These are phyloP conservation scores for Wilhelminamyces savonicus DNA, from an alignment of 805 yeast genomes.

Conservation along the genomic window DNA sequence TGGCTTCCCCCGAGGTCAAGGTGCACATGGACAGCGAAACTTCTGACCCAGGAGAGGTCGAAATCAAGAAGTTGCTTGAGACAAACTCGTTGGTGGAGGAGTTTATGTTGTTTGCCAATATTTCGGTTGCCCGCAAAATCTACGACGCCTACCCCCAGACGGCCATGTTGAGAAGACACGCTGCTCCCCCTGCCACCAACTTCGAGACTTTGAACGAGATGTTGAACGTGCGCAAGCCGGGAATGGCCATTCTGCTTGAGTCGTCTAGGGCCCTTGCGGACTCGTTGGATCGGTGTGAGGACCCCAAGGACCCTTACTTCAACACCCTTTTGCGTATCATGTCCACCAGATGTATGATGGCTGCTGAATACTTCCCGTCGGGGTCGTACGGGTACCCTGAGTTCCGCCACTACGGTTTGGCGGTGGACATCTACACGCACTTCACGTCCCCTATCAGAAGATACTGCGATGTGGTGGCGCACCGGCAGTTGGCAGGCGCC, in stretches of 20 bases:
- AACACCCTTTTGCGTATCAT: slow-evolving; percentile 89
- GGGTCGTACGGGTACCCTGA: slow-evolving; percentile 89
- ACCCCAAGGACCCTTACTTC: slow-evolving; percentile 79
- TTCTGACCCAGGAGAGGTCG: slow-evolving; percentile 93
- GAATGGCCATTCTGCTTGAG: slow-evolving; percentile 69
- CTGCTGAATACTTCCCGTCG: slow-evolving; percentile 94
- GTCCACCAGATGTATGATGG: slow-evolving; percentile 99
- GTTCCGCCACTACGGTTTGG: slow-evolving; percentile 93
- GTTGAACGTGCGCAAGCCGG: slow-evolving; percentile 68
- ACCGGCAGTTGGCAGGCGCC: slow-evolving; percentile 97
- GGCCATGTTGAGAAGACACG: slow-evolving; percentile 97
- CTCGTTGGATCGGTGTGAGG: slow-evolving; percentile 83
- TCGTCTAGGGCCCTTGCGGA: slow-evolving; percentile 90
- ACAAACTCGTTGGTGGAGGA: slow-evolving; percentile 97
- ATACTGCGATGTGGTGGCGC: slow-evolving; percentile 96
- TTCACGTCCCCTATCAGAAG: slow-evolving; percentile 98
- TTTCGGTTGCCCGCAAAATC: slow-evolving; percentile 89
- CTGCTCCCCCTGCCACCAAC: slow-evolving; percentile 92
- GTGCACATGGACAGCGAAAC: slow-evolving; percentile 97
- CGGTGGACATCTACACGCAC: slow-evolving; percentile 96
- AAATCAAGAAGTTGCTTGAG: slow-evolving; percentile 77
- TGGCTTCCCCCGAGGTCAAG: slow-evolving; percentile 97
- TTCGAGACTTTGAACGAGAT: slow-evolving; percentile 87
- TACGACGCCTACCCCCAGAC: slow-evolving; percentile 94
- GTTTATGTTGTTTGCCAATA: slow-evolving; percentile 95